Percentiles rank a stretch among this genome's conserved stretches.
These are phyloP conservation scores for Sideroxylon spinosum DNA, from an alignment of 179 eudicot species.

Conservation along the genomic window DNA sequence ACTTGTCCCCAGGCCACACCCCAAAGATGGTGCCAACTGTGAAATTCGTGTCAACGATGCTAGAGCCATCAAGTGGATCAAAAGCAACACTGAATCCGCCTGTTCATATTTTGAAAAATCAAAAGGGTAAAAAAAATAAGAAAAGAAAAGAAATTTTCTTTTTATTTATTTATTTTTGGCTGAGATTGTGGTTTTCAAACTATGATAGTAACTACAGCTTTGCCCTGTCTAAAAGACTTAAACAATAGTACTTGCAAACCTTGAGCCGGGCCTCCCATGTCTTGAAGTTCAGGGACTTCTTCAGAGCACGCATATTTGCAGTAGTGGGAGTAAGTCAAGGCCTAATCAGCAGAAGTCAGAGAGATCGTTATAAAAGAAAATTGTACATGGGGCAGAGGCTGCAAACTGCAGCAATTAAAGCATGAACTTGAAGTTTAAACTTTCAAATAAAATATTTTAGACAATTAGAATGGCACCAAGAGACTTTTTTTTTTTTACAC, in stretches of 20 bases:
- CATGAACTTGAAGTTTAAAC: not conserved
- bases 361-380: not conserved
- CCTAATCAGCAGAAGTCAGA: slow-evolving; percentile 35
- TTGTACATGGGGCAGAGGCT: not conserved
- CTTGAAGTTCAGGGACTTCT: slow-evolving; percentile 96
- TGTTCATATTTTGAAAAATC: slow-evolving; percentile 21
- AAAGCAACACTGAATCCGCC: slow-evolving; percentile 99
- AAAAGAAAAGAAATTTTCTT: not conserved
- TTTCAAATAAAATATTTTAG: not conserved
- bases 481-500: not conserved
- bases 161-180: not conserved
- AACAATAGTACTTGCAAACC: slow-evolving; percentile 30
- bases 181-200: not conserved
- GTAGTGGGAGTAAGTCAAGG: slow-evolving; percentile 79
- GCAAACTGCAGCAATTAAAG: not conserved
- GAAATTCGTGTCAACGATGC: slow-evolving; percentile 97
- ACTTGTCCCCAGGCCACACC: slow-evolving; percentile 98
- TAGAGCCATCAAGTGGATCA: slow-evolving; percentile 98
- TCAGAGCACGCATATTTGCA: slow-evolving; percentile 99
- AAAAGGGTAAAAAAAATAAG: not conserved
- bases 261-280: slow-evolving; percentile 94
- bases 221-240: slow-evolving; percentile 2
- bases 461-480: not conserved
- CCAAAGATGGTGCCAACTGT: slow-evolving; percentile 98
- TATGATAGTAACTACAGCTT: not conserved